phyloP scores from a whole-genome alignment of 106 monocot species.

The Cymbidium sinense region DNA sequence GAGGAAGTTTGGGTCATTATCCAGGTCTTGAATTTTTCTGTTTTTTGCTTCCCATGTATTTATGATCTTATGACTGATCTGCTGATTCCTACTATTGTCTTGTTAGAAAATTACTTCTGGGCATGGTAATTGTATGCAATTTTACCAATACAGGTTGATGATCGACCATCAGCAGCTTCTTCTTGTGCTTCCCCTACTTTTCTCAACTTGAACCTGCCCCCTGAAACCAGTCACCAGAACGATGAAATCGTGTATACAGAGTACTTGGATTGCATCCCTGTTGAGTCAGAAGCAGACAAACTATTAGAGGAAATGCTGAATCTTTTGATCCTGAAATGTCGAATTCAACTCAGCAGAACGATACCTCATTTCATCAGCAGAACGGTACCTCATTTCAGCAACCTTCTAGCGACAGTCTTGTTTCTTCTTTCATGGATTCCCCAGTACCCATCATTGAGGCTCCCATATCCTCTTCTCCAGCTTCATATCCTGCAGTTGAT shows the following conservation, averaged over 20 bases:
- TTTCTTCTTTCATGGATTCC: not conserved
- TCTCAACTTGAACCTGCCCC: conserved; percentile 44
- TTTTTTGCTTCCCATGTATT: not conserved
- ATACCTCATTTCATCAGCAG: not conserved
- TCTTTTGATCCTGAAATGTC: not conserved
- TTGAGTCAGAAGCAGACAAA: not conserved
- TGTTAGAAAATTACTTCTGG: not conserved
- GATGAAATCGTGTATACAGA: conserved; percentile 13
- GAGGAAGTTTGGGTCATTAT: conserved; percentile 85
- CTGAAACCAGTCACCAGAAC: conserved; percentile 8
- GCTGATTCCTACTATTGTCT: not conserved
- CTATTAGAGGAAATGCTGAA: conserved; percentile 2
- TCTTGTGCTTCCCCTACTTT: not conserved
- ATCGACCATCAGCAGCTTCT: conserved; percentile 8
- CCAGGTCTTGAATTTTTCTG: conserved; percentile 38
- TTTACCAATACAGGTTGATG: conserved; percentile 28
- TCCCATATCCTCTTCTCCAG: not conserved
- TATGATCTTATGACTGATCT: not conserved
- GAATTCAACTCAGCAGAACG: not conserved
- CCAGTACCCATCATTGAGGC: not conserved
- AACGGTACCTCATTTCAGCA: not conserved
- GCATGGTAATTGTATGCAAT: too few species aligned
- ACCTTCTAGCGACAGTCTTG: not conserved
- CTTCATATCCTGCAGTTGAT: not conserved
- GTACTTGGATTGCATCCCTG: conserved; percentile 4